Percentiles rank a stretch among this genome's conserved stretches.
These are phyloP conservation scores for Rhizoclosmatium sp. DNA, from an alignment of 192 early-diverging fungal genomes.

Conservation along the genomic window DNA sequence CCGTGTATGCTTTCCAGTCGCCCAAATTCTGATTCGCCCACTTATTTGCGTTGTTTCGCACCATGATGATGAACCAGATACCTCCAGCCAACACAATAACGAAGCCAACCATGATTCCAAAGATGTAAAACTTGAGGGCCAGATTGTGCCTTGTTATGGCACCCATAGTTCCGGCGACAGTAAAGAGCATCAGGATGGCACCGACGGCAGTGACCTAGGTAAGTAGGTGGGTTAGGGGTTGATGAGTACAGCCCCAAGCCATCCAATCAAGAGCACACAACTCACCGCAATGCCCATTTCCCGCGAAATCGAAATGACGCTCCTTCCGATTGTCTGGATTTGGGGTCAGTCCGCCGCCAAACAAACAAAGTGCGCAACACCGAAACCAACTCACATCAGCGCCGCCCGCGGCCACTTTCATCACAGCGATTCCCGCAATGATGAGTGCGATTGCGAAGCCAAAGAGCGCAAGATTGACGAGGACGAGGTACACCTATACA, in stretches of 20 bases:
- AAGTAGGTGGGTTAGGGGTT: background rate
- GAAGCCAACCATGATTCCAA: background rate
- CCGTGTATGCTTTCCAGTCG: background rate
- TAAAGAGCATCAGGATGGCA: background rate
- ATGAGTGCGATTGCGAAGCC: constrained; percentile 8
- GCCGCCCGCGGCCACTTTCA: constrained; percentile 3
- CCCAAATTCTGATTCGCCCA: background rate
- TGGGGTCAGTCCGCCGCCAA: background rate
- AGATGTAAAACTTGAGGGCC: constrained; percentile 26
- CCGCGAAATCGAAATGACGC: background rate
- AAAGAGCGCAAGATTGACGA: constrained; percentile 15
- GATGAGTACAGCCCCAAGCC: background rate
- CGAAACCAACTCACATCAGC: background rate
- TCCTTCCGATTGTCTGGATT: background rate
- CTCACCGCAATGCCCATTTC: constrained; percentile 9
- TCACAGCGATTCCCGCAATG: background rate
- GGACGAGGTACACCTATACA: constrained; percentile 16
- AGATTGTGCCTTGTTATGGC: constrained; percentile 13
- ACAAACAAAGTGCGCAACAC: background rate
- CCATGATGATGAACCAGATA: constrained; percentile 14
- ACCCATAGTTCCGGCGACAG: constrained; percentile 12
- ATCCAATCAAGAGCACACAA: background rate
- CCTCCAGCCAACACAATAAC: constrained; percentile 3
- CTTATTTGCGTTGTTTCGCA: background rate
- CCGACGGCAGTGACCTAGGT: constrained; percentile 1